phyloP scores from a whole-genome alignment of 495 filamentous ascomycete species.

The Cudoniella acicularis region DNA sequence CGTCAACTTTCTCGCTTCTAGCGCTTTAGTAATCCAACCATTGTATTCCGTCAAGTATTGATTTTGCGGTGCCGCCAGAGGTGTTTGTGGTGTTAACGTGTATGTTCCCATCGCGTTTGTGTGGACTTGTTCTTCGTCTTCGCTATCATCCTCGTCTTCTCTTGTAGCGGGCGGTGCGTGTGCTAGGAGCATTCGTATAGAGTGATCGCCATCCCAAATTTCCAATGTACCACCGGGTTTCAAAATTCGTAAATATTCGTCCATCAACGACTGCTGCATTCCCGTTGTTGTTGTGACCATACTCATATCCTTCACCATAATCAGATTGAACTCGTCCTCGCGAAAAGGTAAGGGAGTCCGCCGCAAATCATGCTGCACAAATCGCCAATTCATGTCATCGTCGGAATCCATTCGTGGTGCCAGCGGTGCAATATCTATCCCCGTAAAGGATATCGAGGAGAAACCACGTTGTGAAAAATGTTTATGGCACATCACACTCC shows the following conservation, averaged over 20 bases:
- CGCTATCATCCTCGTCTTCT: slow-evolving; percentile 25
- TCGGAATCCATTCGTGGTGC: slow-evolving; percentile 60
- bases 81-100: slow-evolving; percentile 75
- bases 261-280: slow-evolving; percentile 60
- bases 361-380: slow-evolving; percentile 82
- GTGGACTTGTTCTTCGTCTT: slow-evolving; percentile 56
- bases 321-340: slow-evolving; percentile 80
- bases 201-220: slow-evolving; percentile 81
- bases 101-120: slow-evolving; percentile 72
- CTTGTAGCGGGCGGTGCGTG: slow-evolving; percentile 57
- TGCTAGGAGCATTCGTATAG: slow-evolving; percentile 69
- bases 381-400: slow-evolving; percentile 79
- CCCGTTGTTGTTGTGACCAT: slow-evolving; percentile 60
- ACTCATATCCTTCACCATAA: slow-evolving; percentile 85
- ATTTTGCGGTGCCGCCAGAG: slow-evolving; percentile 74
- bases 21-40: slow-evolving; percentile 70
- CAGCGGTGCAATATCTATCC: slow-evolving; percentile 77
- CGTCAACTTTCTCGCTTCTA: slow-evolving; percentile 66
- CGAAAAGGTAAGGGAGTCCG: slow-evolving; percentile 72
- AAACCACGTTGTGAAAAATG: slow-evolving; percentile 64
- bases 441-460: slow-evolving; percentile 64
- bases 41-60: slow-evolving; percentile 83
- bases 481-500: slow-evolving; percentile 81
- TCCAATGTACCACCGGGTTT: slow-evolving; percentile 78
- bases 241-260: slow-evolving; percentile 74